These are phyloP conservation scores for Penicillium hesseltinei DNA, from an alignment of 2,329 filamentous ascomycete species.

Conservation along the genomic window DNA sequence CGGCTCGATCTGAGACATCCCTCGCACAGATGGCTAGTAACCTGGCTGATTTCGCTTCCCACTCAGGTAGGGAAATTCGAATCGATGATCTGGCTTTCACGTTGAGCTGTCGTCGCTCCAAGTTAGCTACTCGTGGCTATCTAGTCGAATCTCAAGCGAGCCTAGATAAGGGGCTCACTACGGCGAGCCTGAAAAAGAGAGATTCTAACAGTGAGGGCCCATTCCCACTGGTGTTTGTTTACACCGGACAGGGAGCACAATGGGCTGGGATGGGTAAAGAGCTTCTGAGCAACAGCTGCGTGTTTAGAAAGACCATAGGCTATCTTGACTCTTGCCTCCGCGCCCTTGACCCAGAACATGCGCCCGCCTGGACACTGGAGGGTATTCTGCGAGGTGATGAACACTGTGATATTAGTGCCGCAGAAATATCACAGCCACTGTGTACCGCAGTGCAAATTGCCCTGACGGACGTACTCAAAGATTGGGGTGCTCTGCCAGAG, in stretches of 20 bases:
- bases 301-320: not conserved
- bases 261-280: conserved; percentile 9
- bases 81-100: not conserved
- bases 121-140: not conserved
- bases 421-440: conserved; percentile 4
- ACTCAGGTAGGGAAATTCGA: not conserved
- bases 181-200: not conserved
- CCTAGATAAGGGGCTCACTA: not conserved
- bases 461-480: conserved; percentile 1
- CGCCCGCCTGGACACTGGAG: not conserved
- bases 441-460: conserved; percentile 11
- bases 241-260: conserved; percentile 32
- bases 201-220: not conserved
- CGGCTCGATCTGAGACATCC: not conserved
- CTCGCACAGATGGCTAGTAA: not conserved
- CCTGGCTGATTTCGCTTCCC: not conserved
- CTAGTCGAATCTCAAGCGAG: not conserved
- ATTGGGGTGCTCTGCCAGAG: not conserved
- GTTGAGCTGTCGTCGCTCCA: not conserved
- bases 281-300: not conserved
- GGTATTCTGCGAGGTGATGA: not conserved
- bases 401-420: not conserved
- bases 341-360: not conserved
- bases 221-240: conserved; percentile 12
- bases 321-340: not conserved